Evolutionary conservation across 2,329 filamentous ascomycete species (phyloP).

Genomic region (Rutstroemia sp.): DNA sequence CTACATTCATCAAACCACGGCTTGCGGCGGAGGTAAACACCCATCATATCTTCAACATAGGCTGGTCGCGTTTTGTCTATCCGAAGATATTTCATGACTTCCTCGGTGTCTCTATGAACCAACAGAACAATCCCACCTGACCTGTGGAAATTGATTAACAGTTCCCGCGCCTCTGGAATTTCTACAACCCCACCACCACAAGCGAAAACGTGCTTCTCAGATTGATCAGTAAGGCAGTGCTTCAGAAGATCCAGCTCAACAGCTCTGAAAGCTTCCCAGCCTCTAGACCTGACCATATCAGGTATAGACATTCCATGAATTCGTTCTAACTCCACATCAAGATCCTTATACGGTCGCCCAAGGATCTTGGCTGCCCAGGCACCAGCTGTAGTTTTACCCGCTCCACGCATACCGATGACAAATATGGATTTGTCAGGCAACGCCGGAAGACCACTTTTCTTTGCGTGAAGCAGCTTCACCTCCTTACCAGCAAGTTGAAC

Average conservation of each 20-base stretch:
- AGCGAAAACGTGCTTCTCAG: constrained; percentile 75
- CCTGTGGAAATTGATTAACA: constrained; percentile 66
- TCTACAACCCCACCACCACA: constrained; percentile 94
- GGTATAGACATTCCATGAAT: constrained; percentile 71
- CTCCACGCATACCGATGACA: constrained; percentile 95
- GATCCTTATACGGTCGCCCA: constrained; percentile 71
- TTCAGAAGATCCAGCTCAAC: constrained; percentile 70
- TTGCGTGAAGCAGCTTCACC: constrained; percentile 31
- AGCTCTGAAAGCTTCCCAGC: constrained; percentile 84
- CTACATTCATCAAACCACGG: constrained; percentile 90
- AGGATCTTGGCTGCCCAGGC: constrained; percentile 74
- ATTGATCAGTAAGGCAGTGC: constrained; percentile 65
- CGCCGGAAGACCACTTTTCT: constrained; percentile 32
- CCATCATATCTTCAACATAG: constrained; percentile 86
- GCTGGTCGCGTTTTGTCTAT: constrained; percentile 86
- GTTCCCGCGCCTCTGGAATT: constrained; percentile 66
- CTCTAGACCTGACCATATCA: constrained; percentile 67
- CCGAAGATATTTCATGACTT: constrained; percentile 82
- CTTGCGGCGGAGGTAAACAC: constrained; percentile 82
- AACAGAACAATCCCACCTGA: constrained; percentile 77
- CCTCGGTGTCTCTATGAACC: constrained; percentile 78
- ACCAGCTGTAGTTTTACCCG: constrained; percentile 91
- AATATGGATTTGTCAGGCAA: constrained; percentile 63
- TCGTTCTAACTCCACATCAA: constrained; percentile 80
- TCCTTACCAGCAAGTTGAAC: constrained; percentile 68